These are phyloP conservation scores for Arthroderma sp. DNA, from an alignment of 2,329 filamentous ascomycete species.

Conservation along the genomic window DNA sequence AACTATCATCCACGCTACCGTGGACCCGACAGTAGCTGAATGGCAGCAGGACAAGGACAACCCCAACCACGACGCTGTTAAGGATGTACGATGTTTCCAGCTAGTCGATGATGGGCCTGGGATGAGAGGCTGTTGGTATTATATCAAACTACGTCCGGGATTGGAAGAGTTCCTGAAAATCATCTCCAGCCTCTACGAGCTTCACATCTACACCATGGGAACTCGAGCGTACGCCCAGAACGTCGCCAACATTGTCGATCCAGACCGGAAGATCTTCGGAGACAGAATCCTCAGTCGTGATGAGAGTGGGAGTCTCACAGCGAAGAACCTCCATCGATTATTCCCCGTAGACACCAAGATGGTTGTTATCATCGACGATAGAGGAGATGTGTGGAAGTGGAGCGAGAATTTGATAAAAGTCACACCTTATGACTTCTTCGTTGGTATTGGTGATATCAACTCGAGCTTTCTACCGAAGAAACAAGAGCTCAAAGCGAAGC, in stretches of 20 bases:
- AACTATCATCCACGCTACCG: slow-evolving; percentile 95
- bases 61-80: slow-evolving; percentile 82
- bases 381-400: slow-evolving; percentile 93
- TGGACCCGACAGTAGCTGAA: slow-evolving; percentile 89
- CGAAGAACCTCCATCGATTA: slow-evolving; percentile 77
- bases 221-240: slow-evolving; percentile 90
- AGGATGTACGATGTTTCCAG: slow-evolving; percentile 79
- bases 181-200: slow-evolving; percentile 71
- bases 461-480: slow-evolving; percentile 88
- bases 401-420: slow-evolving; percentile 90
- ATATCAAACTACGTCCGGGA: slow-evolving; percentile 92
- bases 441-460: slow-evolving; percentile 97
- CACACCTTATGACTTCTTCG: slow-evolving; percentile 91
- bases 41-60: slow-evolving; percentile 84
- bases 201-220: slow-evolving; percentile 99
- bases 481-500: slow-evolving; percentile 38
- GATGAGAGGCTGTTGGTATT: slow-evolving; percentile 78
- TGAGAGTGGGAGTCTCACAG: slow-evolving; percentile 85
- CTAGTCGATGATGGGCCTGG: slow-evolving; percentile 72
- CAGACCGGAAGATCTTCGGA: slow-evolving; percentile 76
- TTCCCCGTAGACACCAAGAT: slow-evolving; percentile 98
- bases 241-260: slow-evolving; percentile 87
- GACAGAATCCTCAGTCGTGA: slow-evolving; percentile 93
- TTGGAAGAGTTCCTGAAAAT: slow-evolving; percentile 66
- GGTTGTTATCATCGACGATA: slow-evolving; percentile 97